Evolutionary conservation across 306 rosid genomes (phyloP).

Genomic region (Acacia acuminata): DNA sequence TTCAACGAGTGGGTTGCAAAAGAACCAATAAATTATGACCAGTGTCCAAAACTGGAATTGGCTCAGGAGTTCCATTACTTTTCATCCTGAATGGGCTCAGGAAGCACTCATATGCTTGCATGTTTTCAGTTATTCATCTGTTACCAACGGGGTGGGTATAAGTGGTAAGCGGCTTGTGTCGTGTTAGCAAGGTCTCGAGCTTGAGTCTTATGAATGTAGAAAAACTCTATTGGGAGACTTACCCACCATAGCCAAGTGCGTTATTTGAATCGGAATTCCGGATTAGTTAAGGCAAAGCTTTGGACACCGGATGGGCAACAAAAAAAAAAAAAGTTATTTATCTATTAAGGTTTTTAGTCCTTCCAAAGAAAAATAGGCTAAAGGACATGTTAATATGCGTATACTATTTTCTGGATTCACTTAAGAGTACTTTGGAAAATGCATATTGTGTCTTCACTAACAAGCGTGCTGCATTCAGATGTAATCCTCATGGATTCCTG

Average conservation of each 20-base stretch:
- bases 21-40: not conserved
- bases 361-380: not conserved
- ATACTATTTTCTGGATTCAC: constrained; percentile 41
- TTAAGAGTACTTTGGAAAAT: constrained; percentile 42
- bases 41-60: not conserved
- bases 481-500: constrained; percentile 37
- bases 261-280: no score
- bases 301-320: no score
- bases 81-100: not conserved
- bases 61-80: not conserved
- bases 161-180: no score
- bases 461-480: constrained; percentile 63
- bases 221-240: no score
- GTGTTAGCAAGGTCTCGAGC: no score
- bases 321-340: not conserved
- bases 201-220: no score
- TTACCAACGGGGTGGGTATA: no score
- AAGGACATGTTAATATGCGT: not conserved
- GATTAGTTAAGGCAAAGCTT: no score
- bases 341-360: not conserved
- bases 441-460: constrained; percentile 41
- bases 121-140: not conserved
- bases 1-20: not conserved
- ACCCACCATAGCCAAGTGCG: no score
- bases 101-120: not conserved